Evolutionary conservation across 176 grass and related monocot species (phyloP).

Genomic region (Bothriochloa decipiens): DNA sequence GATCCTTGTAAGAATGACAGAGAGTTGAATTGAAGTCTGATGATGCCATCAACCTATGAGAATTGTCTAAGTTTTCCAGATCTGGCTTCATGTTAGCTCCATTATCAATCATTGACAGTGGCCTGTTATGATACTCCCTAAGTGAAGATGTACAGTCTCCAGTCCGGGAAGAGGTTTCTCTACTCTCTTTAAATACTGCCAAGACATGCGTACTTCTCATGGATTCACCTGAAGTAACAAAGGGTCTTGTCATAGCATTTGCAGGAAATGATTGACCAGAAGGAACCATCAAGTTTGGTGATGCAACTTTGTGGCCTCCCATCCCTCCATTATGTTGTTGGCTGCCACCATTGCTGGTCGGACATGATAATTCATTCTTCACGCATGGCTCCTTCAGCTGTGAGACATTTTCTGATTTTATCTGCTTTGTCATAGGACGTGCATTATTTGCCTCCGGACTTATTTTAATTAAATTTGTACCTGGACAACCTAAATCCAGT

Average conservation of each 20-base stretch:
- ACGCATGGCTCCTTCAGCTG: conserved; percentile 20
- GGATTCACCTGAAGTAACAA: conserved; percentile 37
- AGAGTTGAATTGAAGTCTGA: conserved; percentile 50
- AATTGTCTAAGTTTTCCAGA: conserved; percentile 45
- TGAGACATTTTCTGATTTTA: conserved; percentile 37
- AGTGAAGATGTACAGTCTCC: conserved; percentile 39
- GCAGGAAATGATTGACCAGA: conserved; percentile 41
- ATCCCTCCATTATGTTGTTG: conserved; percentile 29
- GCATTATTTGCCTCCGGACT: conserved; percentile 4
- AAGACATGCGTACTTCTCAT: conserved; percentile 29
- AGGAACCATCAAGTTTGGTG: conserved; percentile 31
- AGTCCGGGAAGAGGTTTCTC: conserved; percentile 33
- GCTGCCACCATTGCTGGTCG: conserved; percentile 18
- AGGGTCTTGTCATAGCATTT: conserved; percentile 25
- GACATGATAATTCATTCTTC: conserved; percentile 24
- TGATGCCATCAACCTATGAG: conserved; percentile 42
- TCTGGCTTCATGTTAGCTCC: conserved; percentile 36
- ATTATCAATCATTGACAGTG: conserved; percentile 25
- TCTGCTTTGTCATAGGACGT: conserved; percentile 40
- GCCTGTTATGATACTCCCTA: conserved; percentile 42
- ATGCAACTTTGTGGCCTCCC: conserved; percentile 38
- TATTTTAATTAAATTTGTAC: background rate
- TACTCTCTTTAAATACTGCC: conserved; percentile 24
- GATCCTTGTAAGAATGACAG: conserved; percentile 57
- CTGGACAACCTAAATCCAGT: conserved; percentile 4